Evolutionary conservation across 352 stramenopile species (phyloP).

Genomic region (Bremia lactucae): DNA sequence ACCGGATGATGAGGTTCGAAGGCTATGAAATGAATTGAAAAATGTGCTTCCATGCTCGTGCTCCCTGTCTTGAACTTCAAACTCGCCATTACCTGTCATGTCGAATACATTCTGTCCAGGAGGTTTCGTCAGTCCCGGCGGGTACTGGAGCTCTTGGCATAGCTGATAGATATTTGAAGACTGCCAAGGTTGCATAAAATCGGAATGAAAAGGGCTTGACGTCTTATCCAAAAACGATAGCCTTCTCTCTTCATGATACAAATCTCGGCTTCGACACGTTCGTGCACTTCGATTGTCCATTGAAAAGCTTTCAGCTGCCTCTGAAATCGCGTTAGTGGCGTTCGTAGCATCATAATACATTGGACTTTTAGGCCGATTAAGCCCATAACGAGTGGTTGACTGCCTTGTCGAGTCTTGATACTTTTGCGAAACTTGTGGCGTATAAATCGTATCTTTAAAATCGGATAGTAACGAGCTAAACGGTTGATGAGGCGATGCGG

Average conservation of each 20-base stretch:
- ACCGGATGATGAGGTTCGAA: too few relatives aligned
- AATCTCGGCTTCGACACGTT: conserved; percentile 2
- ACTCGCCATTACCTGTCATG: conserved; percentile 2
- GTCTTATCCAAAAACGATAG: conserved; percentile 12
- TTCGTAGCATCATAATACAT: too few relatives aligned
- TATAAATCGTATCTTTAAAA: conserved; percentile 46
- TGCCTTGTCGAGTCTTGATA: too few relatives aligned
- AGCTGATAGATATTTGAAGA: conserved; percentile 14
- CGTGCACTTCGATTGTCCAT: conserved; percentile 9
- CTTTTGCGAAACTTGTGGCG: conserved; percentile 13
- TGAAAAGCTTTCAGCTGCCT: conserved; percentile 12
- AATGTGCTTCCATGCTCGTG: conserved; percentile 4
- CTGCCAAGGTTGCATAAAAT: conserved; percentile 7
- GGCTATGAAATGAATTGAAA: too few relatives aligned
- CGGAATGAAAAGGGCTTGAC: conserved; percentile 2
- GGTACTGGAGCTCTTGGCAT: conserved; percentile 32
- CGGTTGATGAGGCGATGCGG: conserved; percentile 8
- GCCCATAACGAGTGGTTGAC: too few relatives aligned
- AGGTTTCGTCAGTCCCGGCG: conserved; percentile 31
- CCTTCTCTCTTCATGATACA: conserved; percentile 9
- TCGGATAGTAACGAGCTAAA: conserved; percentile 42
- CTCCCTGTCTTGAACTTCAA: conserved; percentile 4
- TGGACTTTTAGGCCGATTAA: conserved; percentile 15
- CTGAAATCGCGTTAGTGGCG: too few relatives aligned
- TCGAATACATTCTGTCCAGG: conserved; percentile 13